Conservation (phyloP, 1,284 basidiomycete species). For the Rhodotorula sp. region DNA sequence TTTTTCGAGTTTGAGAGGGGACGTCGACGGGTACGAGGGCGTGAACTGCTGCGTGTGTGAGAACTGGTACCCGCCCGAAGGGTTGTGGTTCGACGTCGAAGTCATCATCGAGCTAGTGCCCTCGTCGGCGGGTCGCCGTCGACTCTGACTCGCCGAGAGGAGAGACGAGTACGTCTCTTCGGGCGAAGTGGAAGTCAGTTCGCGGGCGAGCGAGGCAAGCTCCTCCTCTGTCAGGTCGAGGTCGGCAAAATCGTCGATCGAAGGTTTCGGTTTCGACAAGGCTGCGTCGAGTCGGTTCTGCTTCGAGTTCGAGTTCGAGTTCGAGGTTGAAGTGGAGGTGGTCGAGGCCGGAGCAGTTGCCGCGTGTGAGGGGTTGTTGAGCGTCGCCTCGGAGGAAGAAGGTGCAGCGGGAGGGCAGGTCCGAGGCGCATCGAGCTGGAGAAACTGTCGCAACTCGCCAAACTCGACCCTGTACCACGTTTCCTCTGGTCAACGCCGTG, state of each 20-base stretch:
- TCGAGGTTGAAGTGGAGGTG: not conserved
- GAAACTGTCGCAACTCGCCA: slow-evolving; percentile 34
- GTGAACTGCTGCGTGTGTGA: slow-evolving; percentile 5
- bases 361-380: not conserved
- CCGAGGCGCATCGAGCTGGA: slow-evolving; percentile 20
- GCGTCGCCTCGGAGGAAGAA: not conserved
- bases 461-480: slow-evolving; percentile 32
- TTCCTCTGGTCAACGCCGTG: no score
- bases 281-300: not conserved
- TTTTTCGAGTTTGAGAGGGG: slow-evolving; percentile 17
- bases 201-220: slow-evolving; percentile 30
- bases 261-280: slow-evolving; percentile 6
- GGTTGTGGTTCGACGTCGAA: not conserved
- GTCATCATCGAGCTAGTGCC: not conserved
- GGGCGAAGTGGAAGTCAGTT: slow-evolving; percentile 1
- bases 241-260: slow-evolving; percentile 37
- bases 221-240: slow-evolving; percentile 27
- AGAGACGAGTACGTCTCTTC: slow-evolving; percentile 26
- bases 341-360: slow-evolving; percentile 1
- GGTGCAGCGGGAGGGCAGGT: not conserved
- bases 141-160: slow-evolving; percentile 2
- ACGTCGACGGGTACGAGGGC: slow-evolving; percentile 2
- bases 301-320: not conserved
- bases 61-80: not conserved
- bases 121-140: not conserved